Percentiles rank a stretch among this genome's conserved stretches.
phyloP scores from a whole-genome alignment of 345 rosid genomes.

The Boechera retrofracta region DNA sequence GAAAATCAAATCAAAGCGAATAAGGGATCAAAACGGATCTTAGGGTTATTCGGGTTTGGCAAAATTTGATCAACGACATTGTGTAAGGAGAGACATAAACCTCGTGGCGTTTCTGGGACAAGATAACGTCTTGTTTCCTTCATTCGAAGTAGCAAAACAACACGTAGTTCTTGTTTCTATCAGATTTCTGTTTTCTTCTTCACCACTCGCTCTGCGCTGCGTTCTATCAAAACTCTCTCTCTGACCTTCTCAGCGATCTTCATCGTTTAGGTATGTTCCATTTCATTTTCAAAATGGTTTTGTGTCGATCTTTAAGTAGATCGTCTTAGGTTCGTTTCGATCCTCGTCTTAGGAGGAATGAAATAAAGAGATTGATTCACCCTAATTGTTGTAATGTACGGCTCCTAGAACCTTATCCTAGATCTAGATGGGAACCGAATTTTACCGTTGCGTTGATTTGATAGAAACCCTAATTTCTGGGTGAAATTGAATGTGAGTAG shows the following conservation, averaged over 20 bases:
- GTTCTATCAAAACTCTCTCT: neutral
- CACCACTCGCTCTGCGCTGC: conserved; percentile 6
- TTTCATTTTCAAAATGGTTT: neutral
- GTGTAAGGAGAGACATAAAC: neutral
- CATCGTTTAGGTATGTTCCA: conserved; percentile 18
- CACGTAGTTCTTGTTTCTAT: conserved; percentile 6
- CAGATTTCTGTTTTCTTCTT: conserved; percentile 14
- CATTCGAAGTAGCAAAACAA: neutral
- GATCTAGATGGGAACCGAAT: conserved; percentile 30
- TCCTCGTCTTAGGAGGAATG: neutral
- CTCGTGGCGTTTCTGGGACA: neutral
- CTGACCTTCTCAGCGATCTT: conserved; percentile 31
- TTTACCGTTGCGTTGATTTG: neutral
- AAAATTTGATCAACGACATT: too few relatives aligned
- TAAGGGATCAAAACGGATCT: too few relatives aligned
- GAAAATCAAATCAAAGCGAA: too few relatives aligned
- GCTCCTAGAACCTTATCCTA: conserved; percentile 18
- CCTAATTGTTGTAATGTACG: neutral
- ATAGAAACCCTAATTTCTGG: conserved; percentile 7
- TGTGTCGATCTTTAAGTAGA: neutral
- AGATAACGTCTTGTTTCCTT: conserved; percentile 10
- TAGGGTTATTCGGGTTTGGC: too few relatives aligned
- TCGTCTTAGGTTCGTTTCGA: neutral
- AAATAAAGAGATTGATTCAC: neutral
- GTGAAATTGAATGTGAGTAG: neutral